These are phyloP conservation scores for Salvia rosmarinus DNA, from an alignment of 257 asterid genomes.

Conservation along the genomic window DNA sequence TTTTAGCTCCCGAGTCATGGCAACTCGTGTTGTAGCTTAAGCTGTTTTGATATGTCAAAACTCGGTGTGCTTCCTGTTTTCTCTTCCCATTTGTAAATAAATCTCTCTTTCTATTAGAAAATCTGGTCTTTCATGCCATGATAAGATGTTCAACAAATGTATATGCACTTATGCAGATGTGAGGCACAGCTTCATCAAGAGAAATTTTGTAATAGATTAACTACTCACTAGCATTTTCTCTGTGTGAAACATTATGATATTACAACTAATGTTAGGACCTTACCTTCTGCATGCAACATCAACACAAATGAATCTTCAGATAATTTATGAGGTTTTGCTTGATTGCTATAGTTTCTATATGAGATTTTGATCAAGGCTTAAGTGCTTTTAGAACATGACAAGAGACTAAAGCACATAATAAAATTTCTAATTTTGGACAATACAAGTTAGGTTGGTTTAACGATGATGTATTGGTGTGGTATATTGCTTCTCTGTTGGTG, in stretches of 20 bases:
- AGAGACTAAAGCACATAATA: not conserved
- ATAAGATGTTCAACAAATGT: not conserved
- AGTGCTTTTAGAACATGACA: not conserved
- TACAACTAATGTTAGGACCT: not conserved
- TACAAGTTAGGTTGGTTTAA: not conserved
- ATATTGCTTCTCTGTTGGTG: not conserved
- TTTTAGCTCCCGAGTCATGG: not conserved
- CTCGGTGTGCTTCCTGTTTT: not conserved
- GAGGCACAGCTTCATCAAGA: not conserved
- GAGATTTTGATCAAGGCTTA: not conserved
- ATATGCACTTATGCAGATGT: not conserved
- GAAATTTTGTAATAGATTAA: not conserved
- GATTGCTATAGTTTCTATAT: not conserved
- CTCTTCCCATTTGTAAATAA: not conserved
- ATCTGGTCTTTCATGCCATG: not conserved
- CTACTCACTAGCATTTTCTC: not conserved
- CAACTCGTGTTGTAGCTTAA: not conserved
- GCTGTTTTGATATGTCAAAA: not conserved
- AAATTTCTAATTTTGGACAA: not conserved
- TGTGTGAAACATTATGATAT: not conserved
- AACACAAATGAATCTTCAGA: slow-evolving; percentile 3
- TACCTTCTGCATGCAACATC: not conserved
- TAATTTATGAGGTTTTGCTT: not conserved
- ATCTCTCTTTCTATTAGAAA: not conserved
- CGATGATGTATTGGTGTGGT: not conserved